Evolutionary conservation across 2,329 filamentous ascomycete species (phyloP).

Genomic region (Monosporascus sp.): DNA sequence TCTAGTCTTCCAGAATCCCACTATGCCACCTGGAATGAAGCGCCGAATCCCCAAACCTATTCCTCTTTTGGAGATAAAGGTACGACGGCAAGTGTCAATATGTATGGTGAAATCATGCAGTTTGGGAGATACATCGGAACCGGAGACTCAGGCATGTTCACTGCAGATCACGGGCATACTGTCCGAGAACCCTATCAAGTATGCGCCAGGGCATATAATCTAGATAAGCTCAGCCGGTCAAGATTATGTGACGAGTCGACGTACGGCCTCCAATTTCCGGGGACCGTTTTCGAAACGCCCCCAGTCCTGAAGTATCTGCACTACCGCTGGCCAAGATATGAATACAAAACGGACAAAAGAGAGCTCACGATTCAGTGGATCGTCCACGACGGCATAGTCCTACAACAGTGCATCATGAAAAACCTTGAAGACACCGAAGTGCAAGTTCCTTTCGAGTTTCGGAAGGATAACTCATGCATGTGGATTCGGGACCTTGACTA

Average conservation of each 20-base stretch:
- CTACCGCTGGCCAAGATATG: constrained; percentile 2
- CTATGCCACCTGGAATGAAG: neutral
- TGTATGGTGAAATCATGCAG: constrained; percentile 6
- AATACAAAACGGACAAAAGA: neutral
- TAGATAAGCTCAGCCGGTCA: neutral
- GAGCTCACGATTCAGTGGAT: constrained; percentile 5
- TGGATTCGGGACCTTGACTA: constrained; percentile 5
- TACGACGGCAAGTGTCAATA: constrained; percentile 7
- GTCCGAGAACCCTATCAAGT: neutral
- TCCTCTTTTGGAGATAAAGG: constrained; percentile 6
- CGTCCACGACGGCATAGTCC: constrained; percentile 1
- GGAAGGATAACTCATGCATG: neutral
- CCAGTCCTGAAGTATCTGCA: neutral
- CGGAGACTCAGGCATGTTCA: constrained; percentile 2
- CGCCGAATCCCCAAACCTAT: neutral
- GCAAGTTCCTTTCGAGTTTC: neutral
- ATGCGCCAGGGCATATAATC: neutral
- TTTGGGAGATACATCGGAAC: constrained; percentile 3
- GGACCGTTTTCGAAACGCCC: neutral
- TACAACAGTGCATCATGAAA: constrained; percentile 3
- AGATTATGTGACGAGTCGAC: neutral
- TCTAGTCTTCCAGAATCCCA: too few relatives aligned
- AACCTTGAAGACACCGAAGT: neutral
- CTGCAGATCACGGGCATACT: constrained; percentile 1
- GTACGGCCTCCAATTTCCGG: constrained; percentile 1